These are phyloP conservation scores for Thelephora terrestris DNA, from an alignment of 1,284 basidiomycete species.

Conservation along the genomic window DNA sequence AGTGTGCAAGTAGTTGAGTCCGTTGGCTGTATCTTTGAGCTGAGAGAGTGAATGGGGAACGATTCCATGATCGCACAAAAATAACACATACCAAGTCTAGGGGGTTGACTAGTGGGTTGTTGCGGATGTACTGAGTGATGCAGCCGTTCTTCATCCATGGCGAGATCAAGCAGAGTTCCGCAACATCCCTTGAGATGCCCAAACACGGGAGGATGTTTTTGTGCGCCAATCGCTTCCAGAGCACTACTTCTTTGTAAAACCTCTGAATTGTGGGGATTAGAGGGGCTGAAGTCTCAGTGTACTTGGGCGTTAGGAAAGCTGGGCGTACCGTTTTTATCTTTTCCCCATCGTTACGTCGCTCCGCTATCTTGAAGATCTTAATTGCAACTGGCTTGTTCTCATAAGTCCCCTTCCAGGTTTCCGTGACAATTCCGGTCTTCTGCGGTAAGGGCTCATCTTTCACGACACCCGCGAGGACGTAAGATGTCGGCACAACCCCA, in stretches of 20 bases:
- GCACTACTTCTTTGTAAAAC: not conserved
- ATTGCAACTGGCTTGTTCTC: conserved; percentile 6
- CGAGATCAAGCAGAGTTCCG: not conserved
- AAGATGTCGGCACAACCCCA: too few species aligned
- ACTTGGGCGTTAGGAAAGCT: too few species aligned
- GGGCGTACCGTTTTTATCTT: too few species aligned
- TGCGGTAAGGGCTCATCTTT: too few species aligned
- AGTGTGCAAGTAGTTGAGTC: not conserved
- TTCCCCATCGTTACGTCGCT: not conserved
- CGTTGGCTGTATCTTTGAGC: not conserved
- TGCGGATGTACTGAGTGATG: not conserved
- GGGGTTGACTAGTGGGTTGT: not conserved
- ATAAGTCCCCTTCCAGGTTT: conserved; percentile 9
- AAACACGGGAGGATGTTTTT: not conserved
- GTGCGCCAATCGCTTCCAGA: not conserved
- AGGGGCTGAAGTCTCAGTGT: too few species aligned
- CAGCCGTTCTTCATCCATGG: not conserved
- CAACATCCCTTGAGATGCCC: not conserved
- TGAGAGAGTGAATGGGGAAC: not conserved
- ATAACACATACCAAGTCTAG: not conserved
- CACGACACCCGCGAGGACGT: too few species aligned
- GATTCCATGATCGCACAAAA: too few species aligned
- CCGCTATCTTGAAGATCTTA: conserved; percentile 6
- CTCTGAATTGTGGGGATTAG: not conserved
- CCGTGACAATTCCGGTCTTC: not conserved